phyloP scores from a whole-genome alignment of 495 filamentous ascomycete species.

The Sphaerosporella brunnea region DNA sequence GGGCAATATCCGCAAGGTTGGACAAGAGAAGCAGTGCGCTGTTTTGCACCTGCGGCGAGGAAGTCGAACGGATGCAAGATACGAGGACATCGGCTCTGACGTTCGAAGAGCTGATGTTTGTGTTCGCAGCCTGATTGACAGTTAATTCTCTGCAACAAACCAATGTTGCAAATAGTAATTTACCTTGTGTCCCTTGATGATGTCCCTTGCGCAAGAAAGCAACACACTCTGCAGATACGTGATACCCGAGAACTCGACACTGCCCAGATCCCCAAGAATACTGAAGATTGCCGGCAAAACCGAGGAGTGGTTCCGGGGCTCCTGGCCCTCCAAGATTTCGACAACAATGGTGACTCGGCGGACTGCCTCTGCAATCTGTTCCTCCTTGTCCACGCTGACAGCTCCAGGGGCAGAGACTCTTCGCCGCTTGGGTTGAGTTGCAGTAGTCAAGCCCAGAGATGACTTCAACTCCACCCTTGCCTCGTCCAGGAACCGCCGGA shows the following conservation, averaged over 20 bases:
- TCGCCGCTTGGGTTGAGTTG: not conserved
- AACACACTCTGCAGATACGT: slow-evolving; percentile 72
- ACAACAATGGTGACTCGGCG: slow-evolving; percentile 70
- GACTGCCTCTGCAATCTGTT: slow-evolving; percentile 43
- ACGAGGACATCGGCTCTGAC: slow-evolving; percentile 76
- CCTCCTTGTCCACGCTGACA: slow-evolving; percentile 26
- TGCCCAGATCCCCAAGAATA: slow-evolving; percentile 63
- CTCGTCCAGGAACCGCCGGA: slow-evolving; percentile 27
- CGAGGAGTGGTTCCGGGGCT: slow-evolving; percentile 49
- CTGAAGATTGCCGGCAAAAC: slow-evolving; percentile 64
- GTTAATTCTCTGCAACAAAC: slow-evolving; percentile 7
- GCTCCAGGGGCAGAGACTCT: slow-evolving; percentile 1
- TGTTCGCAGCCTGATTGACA: slow-evolving; percentile 23
- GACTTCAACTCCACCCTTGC: slow-evolving; percentile 10
- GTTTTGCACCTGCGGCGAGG: slow-evolving; percentile 81
- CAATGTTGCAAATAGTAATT: not conserved
- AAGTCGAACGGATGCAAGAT: slow-evolving; percentile 73
- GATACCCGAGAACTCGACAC: slow-evolving; percentile 59
- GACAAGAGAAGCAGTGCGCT: slow-evolving; percentile 76
- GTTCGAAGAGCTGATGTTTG: slow-evolving; percentile 47
- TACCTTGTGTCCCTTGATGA: slow-evolving; percentile 55
- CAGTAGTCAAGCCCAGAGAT: not conserved
- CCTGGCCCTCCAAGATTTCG: slow-evolving; percentile 65
- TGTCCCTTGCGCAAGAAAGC: slow-evolving; percentile 55
- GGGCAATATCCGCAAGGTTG: slow-evolving; percentile 60